Conservation (phyloP, 305 asterid species). For the Solanum hybrid region DNA sequence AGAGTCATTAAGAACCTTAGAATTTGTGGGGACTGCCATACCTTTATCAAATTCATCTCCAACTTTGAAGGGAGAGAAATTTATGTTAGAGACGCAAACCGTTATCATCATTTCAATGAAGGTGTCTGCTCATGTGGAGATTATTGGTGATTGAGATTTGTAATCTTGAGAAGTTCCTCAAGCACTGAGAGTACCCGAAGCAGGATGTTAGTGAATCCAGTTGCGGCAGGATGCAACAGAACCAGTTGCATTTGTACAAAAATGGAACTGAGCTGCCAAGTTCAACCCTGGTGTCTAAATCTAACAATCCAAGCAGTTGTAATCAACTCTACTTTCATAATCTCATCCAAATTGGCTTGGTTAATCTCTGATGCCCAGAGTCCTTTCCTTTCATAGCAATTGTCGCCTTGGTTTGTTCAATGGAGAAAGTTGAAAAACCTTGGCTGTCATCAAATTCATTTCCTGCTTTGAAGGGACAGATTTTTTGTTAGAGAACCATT, state of each 20-base stretch:
- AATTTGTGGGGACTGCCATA: constrained; percentile 89
- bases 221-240: not conserved
- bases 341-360: not conserved
- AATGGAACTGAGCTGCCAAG: not conserved
- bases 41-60: constrained; percentile 65
- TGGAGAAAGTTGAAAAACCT: not conserved
- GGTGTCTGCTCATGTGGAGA: constrained; percentile 85
- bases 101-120: constrained; percentile 81
- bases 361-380: not conserved
- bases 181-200: not conserved
- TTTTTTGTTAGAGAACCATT: not conserved
- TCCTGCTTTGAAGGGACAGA: not conserved
- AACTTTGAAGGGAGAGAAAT: constrained; percentile 69
- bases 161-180: not conserved
- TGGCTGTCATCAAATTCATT: not conserved
- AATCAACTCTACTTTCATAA: not conserved
- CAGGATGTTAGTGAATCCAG: not conserved
- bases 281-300: not conserved
- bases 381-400: not conserved
- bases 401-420: not conserved
- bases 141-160: constrained; percentile 58
- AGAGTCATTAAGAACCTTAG: constrained; percentile 81
- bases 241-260: not conserved
- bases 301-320: not conserved
- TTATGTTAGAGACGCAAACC: constrained; percentile 72